phyloP scores from a whole-genome alignment of 2,329 filamentous ascomycete species.

The Chrysoporthe cubensis region DNA sequence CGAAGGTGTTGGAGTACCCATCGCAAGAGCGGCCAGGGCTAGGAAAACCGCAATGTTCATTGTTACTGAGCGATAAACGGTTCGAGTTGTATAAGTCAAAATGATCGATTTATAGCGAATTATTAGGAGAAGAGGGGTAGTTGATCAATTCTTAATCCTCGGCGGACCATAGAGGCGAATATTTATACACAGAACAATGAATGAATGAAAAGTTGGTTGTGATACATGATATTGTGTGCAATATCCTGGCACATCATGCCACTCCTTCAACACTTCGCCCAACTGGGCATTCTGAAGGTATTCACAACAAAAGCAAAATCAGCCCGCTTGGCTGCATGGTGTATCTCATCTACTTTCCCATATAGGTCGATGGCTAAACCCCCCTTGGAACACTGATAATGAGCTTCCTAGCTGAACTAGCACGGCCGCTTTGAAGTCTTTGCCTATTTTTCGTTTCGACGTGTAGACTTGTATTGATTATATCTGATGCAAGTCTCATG shows the following conservation, averaged over 20 bases:
- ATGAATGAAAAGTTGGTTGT: neutral
- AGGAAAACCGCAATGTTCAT: neutral
- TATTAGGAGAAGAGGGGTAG: neutral
- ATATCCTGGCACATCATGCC: neutral
- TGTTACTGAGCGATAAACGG: slow-evolving; percentile 38
- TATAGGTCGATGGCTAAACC: neutral
- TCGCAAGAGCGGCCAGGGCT: slow-evolving; percentile 1
- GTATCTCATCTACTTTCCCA: neutral
- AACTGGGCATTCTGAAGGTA: neutral
- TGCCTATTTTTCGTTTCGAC: neutral
- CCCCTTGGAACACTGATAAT: neutral
- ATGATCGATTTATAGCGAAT: too few relatives aligned
- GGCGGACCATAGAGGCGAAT: neutral
- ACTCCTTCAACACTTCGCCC: neutral
- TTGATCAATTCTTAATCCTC: neutral
- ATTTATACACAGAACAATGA: neutral
- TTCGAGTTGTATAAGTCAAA: neutral
- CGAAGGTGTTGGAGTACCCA: neutral
- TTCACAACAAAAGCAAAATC: neutral
- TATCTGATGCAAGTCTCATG: neutral
- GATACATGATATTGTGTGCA: neutral
- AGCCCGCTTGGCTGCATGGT: neutral
- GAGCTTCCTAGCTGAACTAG: neutral
- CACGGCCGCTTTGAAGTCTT: neutral
- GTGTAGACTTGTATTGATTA: neutral